Base-by-base conservation (phyloP, 176 grass and related monocot genomes). In the Lolium perenne region DNA sequence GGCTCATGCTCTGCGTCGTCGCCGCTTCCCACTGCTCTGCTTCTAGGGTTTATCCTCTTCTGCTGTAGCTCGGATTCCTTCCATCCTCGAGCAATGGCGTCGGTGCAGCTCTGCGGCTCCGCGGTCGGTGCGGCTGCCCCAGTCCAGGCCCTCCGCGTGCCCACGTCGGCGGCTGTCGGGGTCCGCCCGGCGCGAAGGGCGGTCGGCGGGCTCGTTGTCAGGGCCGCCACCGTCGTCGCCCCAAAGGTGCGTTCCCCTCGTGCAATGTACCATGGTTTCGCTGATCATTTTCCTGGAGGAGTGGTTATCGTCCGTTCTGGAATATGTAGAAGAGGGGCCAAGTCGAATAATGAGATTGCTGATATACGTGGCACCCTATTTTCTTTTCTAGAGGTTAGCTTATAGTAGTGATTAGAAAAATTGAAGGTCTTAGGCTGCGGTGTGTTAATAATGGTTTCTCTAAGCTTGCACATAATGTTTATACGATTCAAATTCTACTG, bases 191-290 rank as follows among this genome's bases (percentile, higher is more conserved):
- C 58, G 0, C 71, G 72, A 40, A 69, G 50, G 43, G 41, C 67
- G 50, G 79, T 86, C 38, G 74, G 74, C 13, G 68, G 88, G 46
- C 78, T 94, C 45, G 77, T 91, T 49, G 86, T 91, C 25, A 90
- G 82, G 84, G 95, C 90, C 3, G 90, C 90, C 57, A 92, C 92
- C 40, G 88, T 87, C 18, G 86, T 97, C 17, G 90, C 90, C 65
- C 84, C 92, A 9, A 97, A 92, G 95, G 95, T 97, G 76, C 20
- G 79, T 74, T 46, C 18, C 9, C 21, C 17, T 58, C 23, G 71
- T 38, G 72, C 68, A 91, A 74, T 79, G 73, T 26, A 40, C 22
- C 41, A 73, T 73, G 8, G 57, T 60, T 15, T 2, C 26, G 0
- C 48, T 80, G 16, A 21, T 40, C 21, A 17, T 80, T 58, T 11